phyloP scores from a whole-genome alignment of 1,139 yeast genomes.

The Magnusiomyces suaveolens region DNA sequence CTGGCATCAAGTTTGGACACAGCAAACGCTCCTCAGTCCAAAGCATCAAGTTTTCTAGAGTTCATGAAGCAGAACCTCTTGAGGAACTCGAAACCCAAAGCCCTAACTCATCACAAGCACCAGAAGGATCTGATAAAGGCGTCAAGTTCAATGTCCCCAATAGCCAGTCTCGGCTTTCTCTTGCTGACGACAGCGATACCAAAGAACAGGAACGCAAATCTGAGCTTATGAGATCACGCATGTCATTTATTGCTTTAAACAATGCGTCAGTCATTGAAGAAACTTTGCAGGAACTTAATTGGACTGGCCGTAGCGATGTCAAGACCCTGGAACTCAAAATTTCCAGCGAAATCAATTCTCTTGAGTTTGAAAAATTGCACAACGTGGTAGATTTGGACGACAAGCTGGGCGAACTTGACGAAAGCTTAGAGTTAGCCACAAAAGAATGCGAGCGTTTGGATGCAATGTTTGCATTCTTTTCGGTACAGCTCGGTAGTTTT shows the following conservation, averaged over 20 bases:
- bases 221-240: not conserved
- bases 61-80: conserved; percentile 3
- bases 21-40: conserved; percentile 12
- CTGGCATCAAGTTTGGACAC: not conserved
- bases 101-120: not conserved
- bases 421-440: conserved; percentile 40
- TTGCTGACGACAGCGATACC: not conserved
- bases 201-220: not conserved
- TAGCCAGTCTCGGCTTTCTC: not conserved
- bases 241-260: conserved; percentile 9
- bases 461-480: conserved; percentile 45
- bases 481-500: conserved; percentile 51
- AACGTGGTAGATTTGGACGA: conserved; percentile 40
- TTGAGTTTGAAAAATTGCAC: conserved; percentile 43
- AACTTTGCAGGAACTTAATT: conserved; percentile 60
- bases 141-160: not conserved
- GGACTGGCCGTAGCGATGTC: conserved; percentile 61
- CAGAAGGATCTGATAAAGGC: not conserved
- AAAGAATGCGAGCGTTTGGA: conserved; percentile 58
- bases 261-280: conserved; percentile 42
- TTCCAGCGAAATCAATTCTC: conserved; percentile 41
- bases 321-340: conserved; percentile 48
- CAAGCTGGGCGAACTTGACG: conserved; percentile 38
- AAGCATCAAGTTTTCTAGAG: conserved; percentile 11
- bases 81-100: not conserved